These are phyloP conservation scores for Viola odorata DNA, from an alignment of 345 rosid species.

Conservation along the genomic window DNA sequence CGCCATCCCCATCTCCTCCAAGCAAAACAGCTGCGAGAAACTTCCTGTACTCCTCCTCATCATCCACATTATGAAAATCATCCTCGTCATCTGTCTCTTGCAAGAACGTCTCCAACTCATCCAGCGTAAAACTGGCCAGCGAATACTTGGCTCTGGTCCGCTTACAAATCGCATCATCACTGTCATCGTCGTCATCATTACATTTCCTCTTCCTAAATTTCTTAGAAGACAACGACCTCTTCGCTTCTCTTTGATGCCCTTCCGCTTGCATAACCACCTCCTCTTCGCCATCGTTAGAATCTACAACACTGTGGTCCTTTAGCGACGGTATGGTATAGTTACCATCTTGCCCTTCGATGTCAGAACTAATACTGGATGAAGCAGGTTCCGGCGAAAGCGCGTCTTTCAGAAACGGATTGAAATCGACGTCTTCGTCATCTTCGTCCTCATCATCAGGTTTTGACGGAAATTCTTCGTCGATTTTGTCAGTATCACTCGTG, in stretches of 20 bases:
- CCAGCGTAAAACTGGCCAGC: constrained; percentile 74
- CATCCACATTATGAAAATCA: constrained; percentile 74
- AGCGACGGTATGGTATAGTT: constrained; percentile 15
- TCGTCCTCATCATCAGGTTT: constrained; percentile 40
- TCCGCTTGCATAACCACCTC: constrained; percentile 24
- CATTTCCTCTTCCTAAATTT: constrained; percentile 12
- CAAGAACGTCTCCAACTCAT: constrained; percentile 93
- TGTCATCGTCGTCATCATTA: constrained; percentile 29
- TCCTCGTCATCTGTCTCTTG: constrained; percentile 95
- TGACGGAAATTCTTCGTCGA: background rate
- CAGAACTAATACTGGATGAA: constrained; percentile 90
- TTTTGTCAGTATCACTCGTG: too few relatives aligned
- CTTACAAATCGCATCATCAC: constrained; percentile 81
- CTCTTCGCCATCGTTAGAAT: constrained; percentile 36
- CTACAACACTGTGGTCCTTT: constrained; percentile 25
- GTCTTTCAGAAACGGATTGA: constrained; percentile 73
- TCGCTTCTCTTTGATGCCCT: constrained; percentile 15
- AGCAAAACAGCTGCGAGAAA: constrained; percentile 86
- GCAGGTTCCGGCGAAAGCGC: constrained; percentile 57
- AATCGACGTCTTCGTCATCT: constrained; percentile 71
- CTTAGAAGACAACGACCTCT: constrained; percentile 1
- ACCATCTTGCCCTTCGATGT: constrained; percentile 51
- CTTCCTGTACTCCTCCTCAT: constrained; percentile 82
- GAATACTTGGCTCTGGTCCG: constrained; percentile 89
- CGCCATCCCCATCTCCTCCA: constrained; percentile 48